Evolutionary conservation across 2,329 filamentous ascomycete genomes (phyloP), one percentile per base, ranked within the genome.

Genomic region (Aciculosporium take): DNA sequence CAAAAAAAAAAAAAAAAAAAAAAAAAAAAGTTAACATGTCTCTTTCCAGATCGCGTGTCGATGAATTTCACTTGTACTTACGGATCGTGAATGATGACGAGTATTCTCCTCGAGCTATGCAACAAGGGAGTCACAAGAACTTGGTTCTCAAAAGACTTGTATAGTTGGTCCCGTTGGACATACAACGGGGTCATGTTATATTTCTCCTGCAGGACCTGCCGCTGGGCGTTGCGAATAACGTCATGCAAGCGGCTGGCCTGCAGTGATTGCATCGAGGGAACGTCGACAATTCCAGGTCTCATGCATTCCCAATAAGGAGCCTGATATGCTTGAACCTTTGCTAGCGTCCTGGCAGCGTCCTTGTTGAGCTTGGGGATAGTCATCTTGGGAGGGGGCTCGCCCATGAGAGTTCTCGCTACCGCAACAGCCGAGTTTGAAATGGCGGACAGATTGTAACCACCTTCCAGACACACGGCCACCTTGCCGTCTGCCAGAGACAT

Each of bases 401-500:
- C 87, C 87, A 98, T 96, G 34, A 98, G 69, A 1, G 89, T 95
- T 45, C 79, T 79, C 1, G 86, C 91, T 1, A 98, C 91, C 3
- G 89, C 86, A 4, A 95, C 71, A 1, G 91, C 88, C 4, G 91
- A 96, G 43, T 84, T 79, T 0, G 91, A 94, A 44, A 98, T 98
- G 0, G 91, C 91, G 37, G 78, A 69, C 20, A 98, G 75, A 53
- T 96, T 96, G 62, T 98, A 98, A 7, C 91, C 91, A 18, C 91
- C 91, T 64, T 98, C 91, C 2, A 98, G 70, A 56, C 88, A 95
- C 7, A 95, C 89, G 2, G 85, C 84, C 12, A 98, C 72, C 56
- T 88, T 94, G 23, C 91, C 91, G 34, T 79, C 72, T 1, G 91
- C 89, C 17, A 98, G 69, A 2, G 85, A 87, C 88, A 95, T 96